Base-by-base conservation (phyloP, 805 yeast species). In the Starmerella lactis-condensi region DNA sequence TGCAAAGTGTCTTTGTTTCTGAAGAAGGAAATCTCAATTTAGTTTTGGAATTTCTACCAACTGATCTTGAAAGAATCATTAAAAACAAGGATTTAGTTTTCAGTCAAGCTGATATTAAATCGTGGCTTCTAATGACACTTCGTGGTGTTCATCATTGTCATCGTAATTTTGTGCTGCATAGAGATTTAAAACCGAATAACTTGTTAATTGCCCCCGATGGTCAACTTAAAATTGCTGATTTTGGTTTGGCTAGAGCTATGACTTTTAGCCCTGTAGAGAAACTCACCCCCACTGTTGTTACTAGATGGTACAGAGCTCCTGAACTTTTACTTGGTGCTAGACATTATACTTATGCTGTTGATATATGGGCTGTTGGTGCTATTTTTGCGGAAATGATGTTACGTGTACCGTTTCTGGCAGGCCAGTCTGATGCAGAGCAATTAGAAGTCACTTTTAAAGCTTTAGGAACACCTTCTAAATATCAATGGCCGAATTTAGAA, bases 261-360 rank as follows among this genome's bases (percentile, higher is more conserved):
- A 85, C 91, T 0, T 63, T 73, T 12, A 27, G 46, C 16, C 78
- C 83, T 0, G 44, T 46, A 28, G 68, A 72, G 27, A 68, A 70
- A 36, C 58, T 89, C 51, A 78, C 96, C 0, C 77, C 93, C 2
- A 85, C 83, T 40, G 99, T 89, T 4, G 98, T 89, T 2, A 89
- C 99, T 2, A 58, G 96, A 37, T 89, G 99, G 99, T 89, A 89
- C 53, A 60, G 96, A 33, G 93, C 96, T 0, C 99, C 99, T 0
- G 99, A 89, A 47, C 58, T 89, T 28, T 57, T 89, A 16, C 69
- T 85, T 38, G 95, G 94, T 1, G 75, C 94, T 0, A 65, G 74
- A 29, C 89, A 81, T 51, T 89, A 89, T 47, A 75, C 93, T 0
- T 74, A 73, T 2, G 91, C 91, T 1, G 67, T 89, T 3, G 99